Conservation (phyloP, 2,329 filamentous ascomycete genomes). For the Alternaria brassicicola region DNA sequence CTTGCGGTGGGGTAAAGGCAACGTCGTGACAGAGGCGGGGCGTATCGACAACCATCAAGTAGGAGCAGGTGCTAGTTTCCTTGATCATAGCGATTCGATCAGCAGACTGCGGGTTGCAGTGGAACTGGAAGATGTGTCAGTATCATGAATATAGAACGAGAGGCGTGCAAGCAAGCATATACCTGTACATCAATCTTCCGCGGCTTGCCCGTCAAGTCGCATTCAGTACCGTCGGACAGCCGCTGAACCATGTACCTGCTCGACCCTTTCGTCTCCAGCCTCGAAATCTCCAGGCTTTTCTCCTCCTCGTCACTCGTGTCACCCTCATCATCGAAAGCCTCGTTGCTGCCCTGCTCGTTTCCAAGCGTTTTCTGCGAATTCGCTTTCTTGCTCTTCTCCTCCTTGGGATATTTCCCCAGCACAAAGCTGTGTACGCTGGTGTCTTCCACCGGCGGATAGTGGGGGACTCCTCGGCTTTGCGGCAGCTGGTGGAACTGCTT, state of each 20-base stretch:
- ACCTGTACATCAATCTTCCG: constrained; percentile 83
- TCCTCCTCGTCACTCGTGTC: constrained; percentile 32
- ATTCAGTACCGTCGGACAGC: constrained; percentile 78
- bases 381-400: constrained; percentile 27
- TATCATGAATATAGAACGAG: constrained; percentile 8
- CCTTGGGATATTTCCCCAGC: constrained; percentile 65
- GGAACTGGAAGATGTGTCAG: constrained; percentile 56
- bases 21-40: constrained; percentile 86
- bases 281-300: constrained; percentile 55
- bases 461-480: constrained; percentile 68
- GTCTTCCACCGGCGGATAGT: constrained; percentile 77
- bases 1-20: constrained; percentile 81
- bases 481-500: constrained; percentile 89
- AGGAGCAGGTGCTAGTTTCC: constrained; percentile 87
- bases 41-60: constrained; percentile 91
- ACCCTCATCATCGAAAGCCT: constrained; percentile 38
- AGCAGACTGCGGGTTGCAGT: constrained; percentile 75
- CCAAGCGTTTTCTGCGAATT: constrained; percentile 39
- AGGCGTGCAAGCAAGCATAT: constrained; percentile 12
- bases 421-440: constrained; percentile 76
- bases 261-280: constrained; percentile 81
- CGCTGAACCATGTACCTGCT: constrained; percentile 85
- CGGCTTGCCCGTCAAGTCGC: constrained; percentile 81
- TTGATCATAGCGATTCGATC: constrained; percentile 92
- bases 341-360: constrained; percentile 39